Conservation (phyloP, 805 yeast genomes). For the Yarrowia bubula region DNA sequence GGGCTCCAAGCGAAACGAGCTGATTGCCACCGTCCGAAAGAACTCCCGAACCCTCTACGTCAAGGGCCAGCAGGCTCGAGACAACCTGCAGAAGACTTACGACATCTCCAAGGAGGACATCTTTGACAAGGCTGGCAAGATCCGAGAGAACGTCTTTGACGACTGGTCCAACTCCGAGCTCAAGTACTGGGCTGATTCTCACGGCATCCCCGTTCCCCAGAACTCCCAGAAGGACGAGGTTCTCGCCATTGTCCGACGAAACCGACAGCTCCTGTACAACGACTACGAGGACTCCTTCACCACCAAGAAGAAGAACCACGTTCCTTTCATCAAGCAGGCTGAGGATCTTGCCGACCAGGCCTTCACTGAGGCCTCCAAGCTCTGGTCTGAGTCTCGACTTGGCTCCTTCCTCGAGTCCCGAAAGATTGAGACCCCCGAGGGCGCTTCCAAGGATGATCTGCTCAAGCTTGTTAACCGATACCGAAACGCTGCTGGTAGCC, state of each 20-base stretch:
- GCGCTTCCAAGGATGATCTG: conserved; percentile 42
- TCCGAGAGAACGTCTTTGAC: conserved; percentile 43
- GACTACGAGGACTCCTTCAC: conserved; percentile 30
- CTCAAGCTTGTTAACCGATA: conserved; percentile 46
- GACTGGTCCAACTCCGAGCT: conserved; percentile 46
- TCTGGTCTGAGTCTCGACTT: conserved; percentile 41
- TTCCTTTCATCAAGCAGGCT: conserved; percentile 31
- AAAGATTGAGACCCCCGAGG: conserved; percentile 38
- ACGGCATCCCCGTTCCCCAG: conserved; percentile 37
- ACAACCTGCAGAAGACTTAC: conserved; percentile 38
- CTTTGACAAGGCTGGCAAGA: conserved; percentile 41
- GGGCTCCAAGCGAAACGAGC: conserved; percentile 38
- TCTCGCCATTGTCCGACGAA: conserved; percentile 36
- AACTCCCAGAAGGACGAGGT: conserved; percentile 31
- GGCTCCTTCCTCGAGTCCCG: conserved; percentile 41
- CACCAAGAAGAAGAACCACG: conserved; percentile 30
- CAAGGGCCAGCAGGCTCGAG: conserved; percentile 34
- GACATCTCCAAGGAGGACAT: conserved; percentile 38
- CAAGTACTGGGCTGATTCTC: conserved; percentile 45
- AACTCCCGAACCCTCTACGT: conserved; percentile 33
- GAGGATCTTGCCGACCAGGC: conserved; percentile 30
- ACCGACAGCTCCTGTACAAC: conserved; percentile 38
- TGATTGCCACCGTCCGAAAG: conserved; percentile 40
- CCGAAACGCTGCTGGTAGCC: conserved; percentile 40
- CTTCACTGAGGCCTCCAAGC: conserved; percentile 33